Evolutionary conservation across 345 rosid species (phyloP), one percentile per base, ranked within the genome.

Genomic region (Cardamine chenopodiifolia): DNA sequence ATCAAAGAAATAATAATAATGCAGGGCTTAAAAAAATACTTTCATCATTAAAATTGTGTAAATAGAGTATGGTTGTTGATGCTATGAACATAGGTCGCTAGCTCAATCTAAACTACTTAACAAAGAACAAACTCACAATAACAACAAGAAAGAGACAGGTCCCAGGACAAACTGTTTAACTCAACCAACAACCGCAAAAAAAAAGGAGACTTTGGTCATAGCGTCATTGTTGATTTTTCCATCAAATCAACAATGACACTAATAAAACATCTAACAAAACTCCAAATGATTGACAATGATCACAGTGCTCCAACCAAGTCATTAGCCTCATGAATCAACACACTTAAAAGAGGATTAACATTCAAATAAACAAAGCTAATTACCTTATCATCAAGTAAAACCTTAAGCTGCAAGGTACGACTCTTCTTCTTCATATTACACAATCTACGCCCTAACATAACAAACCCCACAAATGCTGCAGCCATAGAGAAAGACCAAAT

Each of bases 371-470:
- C 20, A 2, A 12, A 77, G 29, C 15, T 61, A 76, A 77, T 70
- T 78, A 92, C 99, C 99, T 95, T 92, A 55, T 95, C 96, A 68
- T 95, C 97, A 25, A 88, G 82, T 1, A 92, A 72, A 78, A 95
- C 87, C 86, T 95, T 92, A 52, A 92, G 90, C 80, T 87, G 90
- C 85, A 92, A 77, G 80, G 79, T 75, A 63, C 77, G 84, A 65
- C 70, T 82, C 90, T 80, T 91, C 76, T 82, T 85, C 88, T 87
- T 95, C 96, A 90, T 86, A 84, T 81, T 87, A 71, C 89, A 89
- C 84, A 92, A 56, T 71, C 83, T 89, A 44, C 86, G 85, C 32
- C 96, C 99, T 85, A 95, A 77, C 58, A 92, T 81, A 73, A 92
- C 80, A 73, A 87, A 77, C 20, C 97, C 99, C 83, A 95, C 76